Evolutionary conservation across 192 early-diverging fungal species (phyloP), one percentile per base, ranked within the genome.

Genomic region (Umbelopsis sp.): DNA sequence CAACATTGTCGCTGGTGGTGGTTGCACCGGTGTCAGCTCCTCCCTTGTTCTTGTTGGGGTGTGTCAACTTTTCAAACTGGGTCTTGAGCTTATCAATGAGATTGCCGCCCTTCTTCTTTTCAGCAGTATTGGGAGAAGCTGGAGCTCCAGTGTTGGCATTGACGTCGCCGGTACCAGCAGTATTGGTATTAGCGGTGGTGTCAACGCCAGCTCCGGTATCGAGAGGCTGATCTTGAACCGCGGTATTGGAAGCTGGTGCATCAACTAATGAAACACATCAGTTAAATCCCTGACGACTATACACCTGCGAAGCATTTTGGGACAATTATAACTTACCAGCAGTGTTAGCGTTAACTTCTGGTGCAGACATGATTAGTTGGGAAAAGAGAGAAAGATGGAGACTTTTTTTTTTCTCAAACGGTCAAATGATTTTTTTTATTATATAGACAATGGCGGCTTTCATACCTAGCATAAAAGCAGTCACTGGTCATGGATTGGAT

Each of bases 361-460:
- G 12, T 7, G 55, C 55, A 61, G 55, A 61, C 55, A 61, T 61
- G 16, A 35, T 61, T 27, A 41, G 37, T 41, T 41, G 5, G 37
- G 10, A 10, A 16, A 61, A 61, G 33, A 30, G 16, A 35, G 30
- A 35, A n/a, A 16, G 30, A 35, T 27, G 55, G 20, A 21, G 15
- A 49, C 48, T 49, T 49, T 49, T 48, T 48, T 55, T 55, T 61
- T 61, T 61, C 55, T 61, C 55, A 61, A 61, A 61, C 37, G 55
- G 55, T 61, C 55, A 61, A 61, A 27, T 61, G 55, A 61, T 61
- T 30, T 22, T 30, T 22, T 61, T 18, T 61, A 41, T 41, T 41
- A 4, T 41, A 41, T 41, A 41, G 37, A 41, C 37, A 41, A 41
- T 41, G 16, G 15, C n/a, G n/a, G 55, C 25, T 35, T 33, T 61